Conservation (phyloP, 441 rosid species). For the Geranium incanum region DNA sequence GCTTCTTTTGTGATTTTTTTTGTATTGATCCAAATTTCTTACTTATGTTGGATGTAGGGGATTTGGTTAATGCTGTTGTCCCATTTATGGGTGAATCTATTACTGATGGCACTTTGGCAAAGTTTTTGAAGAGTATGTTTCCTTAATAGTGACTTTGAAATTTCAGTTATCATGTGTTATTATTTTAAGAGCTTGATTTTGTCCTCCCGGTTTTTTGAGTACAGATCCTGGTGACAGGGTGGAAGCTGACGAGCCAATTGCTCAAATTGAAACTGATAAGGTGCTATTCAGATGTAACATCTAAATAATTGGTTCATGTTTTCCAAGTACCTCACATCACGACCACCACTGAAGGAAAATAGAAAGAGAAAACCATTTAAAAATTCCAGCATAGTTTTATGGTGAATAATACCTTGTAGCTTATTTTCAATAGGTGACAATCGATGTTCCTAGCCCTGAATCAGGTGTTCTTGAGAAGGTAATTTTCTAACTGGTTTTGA, state of each 20-base stretch:
- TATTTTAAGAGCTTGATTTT: conserved; percentile 16
- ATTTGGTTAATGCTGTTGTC: conserved; percentile 70
- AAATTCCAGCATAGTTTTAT: background rate
- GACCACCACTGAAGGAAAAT: background rate
- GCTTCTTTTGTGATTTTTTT: conserved; percentile 11
- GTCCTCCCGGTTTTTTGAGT: conserved; percentile 23
- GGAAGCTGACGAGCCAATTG: conserved; percentile 82
- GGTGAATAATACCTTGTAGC: conserved; percentile 4
- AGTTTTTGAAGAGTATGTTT: conserved; percentile 67
- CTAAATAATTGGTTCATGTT: background rate
- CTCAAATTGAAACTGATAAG: conserved; percentile 97
- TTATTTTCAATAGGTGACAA: conserved; percentile 59
- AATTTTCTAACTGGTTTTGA: conserved; percentile 14
- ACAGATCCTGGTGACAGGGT: conserved; percentile 93
- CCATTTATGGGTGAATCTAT: conserved; percentile 56
- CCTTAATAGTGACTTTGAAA: conserved; percentile 12
- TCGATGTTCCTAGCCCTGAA: conserved; percentile 86
- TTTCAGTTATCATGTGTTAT: background rate
- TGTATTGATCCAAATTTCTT: background rate
- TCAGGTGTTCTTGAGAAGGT: conserved; percentile 88
- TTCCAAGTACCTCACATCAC: background rate
- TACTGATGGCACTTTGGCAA: conserved; percentile 86
- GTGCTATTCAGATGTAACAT: conserved; percentile 26
- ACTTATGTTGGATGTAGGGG: conserved; percentile 38
- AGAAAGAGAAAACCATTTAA: background rate